Base-by-base conservation (phyloP, 1,284 basidiomycete species). In the Irpex lacteus region DNA sequence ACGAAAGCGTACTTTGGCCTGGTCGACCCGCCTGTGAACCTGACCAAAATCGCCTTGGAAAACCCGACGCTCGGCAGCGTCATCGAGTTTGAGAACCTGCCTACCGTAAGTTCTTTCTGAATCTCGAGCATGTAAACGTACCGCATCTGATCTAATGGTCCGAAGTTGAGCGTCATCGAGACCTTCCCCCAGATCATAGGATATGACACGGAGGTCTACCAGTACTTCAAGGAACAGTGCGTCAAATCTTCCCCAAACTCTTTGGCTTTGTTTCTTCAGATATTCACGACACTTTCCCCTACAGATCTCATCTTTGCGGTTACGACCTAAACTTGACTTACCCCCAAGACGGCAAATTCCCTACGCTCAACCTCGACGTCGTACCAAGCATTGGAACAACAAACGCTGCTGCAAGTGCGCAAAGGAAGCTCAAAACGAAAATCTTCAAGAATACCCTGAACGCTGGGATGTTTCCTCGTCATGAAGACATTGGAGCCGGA, bases 201-300 rank as follows among this genome's bases (percentile, higher is more conserved):
- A 9, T 67, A 67, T 69, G 85, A 91, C 67, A 75, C 79, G 32
- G 81, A 83, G 6, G 86, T 89, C 1, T 86, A 83, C 70, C 78
- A 86, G 62, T 89, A 89, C 71, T 91, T 91, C 75, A 81, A 81
- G 68, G 77, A 84, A 68, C 88, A 90, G 89, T 90, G 66, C 64
- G 85, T 80, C 19, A 13, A 34, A 34, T 34, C 32, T 34, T 34
- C 32, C 32, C 32, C 6, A 34, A 4, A 5, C n/a, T 15, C 5
- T 15, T 47, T 34, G 13, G 40, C n/a, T 4, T 11, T 11, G 40
- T 15, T 15, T 47, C n/a, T 47, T 47, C 32, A 34, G 32, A 34
- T 1, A 13, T 11, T 19, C 0, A 9, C 3, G 11, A 13, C n/a
- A 26, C n/a, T 2, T 47, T 9, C 7, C 32, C 1, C n/a, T 18